A percentile compares a stretch with the other conserved stretches of the same genome.
Conservation (phyloP, 78 protist genomes). For the Dictyostelium capitatum region DNA sequence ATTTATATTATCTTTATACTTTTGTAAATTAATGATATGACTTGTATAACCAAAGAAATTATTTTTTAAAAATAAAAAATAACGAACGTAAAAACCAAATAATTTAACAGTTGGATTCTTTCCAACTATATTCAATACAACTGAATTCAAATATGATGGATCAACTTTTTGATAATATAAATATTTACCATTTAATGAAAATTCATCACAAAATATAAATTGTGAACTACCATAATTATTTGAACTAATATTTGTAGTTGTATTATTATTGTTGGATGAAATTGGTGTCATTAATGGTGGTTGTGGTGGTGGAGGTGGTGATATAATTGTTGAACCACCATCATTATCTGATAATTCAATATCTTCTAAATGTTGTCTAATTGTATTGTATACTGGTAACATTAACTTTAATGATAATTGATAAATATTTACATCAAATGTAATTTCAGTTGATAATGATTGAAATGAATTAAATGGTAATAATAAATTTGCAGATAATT, state of each 20-base stretch:
- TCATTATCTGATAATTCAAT: conserved; percentile 7
- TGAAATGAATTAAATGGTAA: conserved; percentile 69
- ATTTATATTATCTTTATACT: conserved; percentile 66
- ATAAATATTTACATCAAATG: conserved; percentile 31
- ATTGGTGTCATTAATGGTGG: background rate
- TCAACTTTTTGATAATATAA: conserved; percentile 66
- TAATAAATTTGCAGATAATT: conserved; percentile 23
- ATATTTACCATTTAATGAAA: conserved; percentile 63
- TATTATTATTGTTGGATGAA: background rate
- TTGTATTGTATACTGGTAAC: conserved; percentile 66
- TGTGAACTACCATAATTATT: conserved; percentile 11
- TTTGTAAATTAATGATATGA: conserved; percentile 68
- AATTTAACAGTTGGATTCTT: conserved; percentile 54
- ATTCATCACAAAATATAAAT: conserved; percentile 45
- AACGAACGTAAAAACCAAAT: conserved; percentile 78
- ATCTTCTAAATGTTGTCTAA: conserved; percentile 74
- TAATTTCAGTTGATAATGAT: conserved; percentile 57
- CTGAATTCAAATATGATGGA: conserved; percentile 70
- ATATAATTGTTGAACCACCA: background rate
- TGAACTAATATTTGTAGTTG: too few relatives aligned
- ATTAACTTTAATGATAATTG: conserved; percentile 41
- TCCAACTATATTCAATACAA: conserved; percentile 49
- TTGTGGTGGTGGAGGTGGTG: background rate
- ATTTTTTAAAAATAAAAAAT: conserved; percentile 67
- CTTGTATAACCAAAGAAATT: conserved; percentile 79